Conservation (phyloP, 176 grass and related monocot species). For the Pontederia paniculata region DNA sequence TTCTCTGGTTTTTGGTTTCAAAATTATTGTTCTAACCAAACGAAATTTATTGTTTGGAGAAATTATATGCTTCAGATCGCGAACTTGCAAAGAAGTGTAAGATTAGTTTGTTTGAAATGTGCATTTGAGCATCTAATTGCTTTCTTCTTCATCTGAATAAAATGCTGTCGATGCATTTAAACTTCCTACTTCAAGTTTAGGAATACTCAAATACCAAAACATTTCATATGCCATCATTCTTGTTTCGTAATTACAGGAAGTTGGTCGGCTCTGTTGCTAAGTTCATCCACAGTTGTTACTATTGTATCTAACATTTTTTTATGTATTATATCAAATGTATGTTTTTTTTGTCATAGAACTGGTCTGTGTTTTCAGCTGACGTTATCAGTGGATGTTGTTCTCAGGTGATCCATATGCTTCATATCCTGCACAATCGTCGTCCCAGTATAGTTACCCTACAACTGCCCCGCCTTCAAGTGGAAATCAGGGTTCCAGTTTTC, state of each 20-base stretch:
- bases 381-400: background rate
- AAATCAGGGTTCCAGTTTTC: conserved; percentile 10
- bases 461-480: conserved; percentile 21
- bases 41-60: no score
- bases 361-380: background rate
- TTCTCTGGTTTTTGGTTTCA: no score
- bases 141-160: no score
- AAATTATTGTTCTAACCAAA: no score
- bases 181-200: no score
- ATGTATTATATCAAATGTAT: background rate
- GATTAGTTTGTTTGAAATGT: no score
- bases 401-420: conserved; percentile 30
- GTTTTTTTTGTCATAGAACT: background rate
- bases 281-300: background rate
- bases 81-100: no score
- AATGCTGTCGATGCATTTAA: no score
- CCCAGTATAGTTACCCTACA: conserved; percentile 14
- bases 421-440: conserved; percentile 17
- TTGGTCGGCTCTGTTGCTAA: background rate
- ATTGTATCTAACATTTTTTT: background rate
- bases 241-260: background rate
- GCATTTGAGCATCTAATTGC: no score
- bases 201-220: no score
- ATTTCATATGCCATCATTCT: background rate
- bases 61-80: no score